Evolutionary conservation across 306 rosid species (phyloP).

Genomic region (Senna tora): DNA sequence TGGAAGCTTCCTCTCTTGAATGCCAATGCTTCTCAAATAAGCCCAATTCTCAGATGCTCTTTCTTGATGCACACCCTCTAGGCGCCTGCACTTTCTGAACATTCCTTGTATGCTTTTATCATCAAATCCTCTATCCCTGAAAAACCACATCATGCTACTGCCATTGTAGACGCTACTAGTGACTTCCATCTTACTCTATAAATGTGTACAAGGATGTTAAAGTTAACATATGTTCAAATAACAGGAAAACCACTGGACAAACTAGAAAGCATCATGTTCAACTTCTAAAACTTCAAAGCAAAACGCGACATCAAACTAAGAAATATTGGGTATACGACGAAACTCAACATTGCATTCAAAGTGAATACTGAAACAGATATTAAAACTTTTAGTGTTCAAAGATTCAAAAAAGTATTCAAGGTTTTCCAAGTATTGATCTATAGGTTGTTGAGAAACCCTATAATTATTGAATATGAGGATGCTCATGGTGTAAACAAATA

Average conservation of each 20-base stretch:
- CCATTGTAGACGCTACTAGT: slow-evolving; percentile 56
- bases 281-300: background rate
- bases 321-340: too few relatives aligned
- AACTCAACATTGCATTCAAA: too few relatives aligned
- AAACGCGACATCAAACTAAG: background rate
- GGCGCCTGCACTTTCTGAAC: slow-evolving; percentile 75
- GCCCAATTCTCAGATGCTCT: slow-evolving; percentile 86
- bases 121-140: slow-evolving; percentile 86
- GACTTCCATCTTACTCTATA: slow-evolving; percentile 47
- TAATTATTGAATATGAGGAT: too few relatives aligned
- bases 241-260: slow-evolving; percentile 4
- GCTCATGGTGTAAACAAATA: too few relatives aligned
- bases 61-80: slow-evolving; percentile 60
- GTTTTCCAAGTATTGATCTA: too few relatives aligned
- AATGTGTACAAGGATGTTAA: slow-evolving; percentile 23
- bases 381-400: too few relatives aligned
- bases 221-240: slow-evolving; percentile 7
- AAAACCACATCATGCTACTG: slow-evolving; percentile 82
- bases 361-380: too few relatives aligned
- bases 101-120: slow-evolving; percentile 69
- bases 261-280: background rate
- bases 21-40: slow-evolving; percentile 72
- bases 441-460: too few relatives aligned
- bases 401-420: too few relatives aligned
- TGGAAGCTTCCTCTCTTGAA: slow-evolving; percentile 88